Base-by-base conservation (phyloP, 495 filamentous ascomycete species). In the Lentithecium fluviatile region DNA sequence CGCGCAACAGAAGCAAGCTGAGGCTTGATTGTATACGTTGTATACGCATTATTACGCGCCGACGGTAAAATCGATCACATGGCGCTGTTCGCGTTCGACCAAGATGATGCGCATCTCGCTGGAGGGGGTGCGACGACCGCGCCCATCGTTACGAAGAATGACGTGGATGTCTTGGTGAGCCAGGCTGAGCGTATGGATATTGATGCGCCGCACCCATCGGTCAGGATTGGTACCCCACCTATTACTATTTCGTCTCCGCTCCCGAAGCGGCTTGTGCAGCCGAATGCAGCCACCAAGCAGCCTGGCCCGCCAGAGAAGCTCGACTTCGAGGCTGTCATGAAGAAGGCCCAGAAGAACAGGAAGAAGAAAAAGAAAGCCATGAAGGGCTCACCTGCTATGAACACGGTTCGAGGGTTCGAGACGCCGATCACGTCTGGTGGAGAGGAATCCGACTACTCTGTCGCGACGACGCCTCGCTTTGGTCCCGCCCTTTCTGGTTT, bases 381-480 rank as follows among this genome's bases (percentile, higher is more conserved):
- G 56, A 66, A 68, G 10, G 82, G 80, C 24, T 76, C 81, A 36
- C 82, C 84, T 40, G 89, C 91, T 42, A 76, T 85, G 60, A 86
- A 80, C 26, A 89, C 87, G 36, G 83, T 92, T 43, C 85, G 84
- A 67, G 91, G 91, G 6, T 93, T 95, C 67, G 66, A 75, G n/a
- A 91, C 88, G n/a, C 89, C 90, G n/a, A 76, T 81, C n/a, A 83
- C 82, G 19, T 94, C 90, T 48, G 88, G 82, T 40, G 90, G 91
- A 65, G 91, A 95, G 68, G 91, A 94, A 58, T 91, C 88, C 13
- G 91, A 94, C 70, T 82, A 81, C 62, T 86, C 85, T 21, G 67
- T 72, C 12, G 70, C 75, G 7, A 80, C 74, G 58, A 80, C 82
- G 12, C 76, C 77, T n/a, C 66, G 69, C 21, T 60, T 73, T 5